Evolutionary conservation across 352 stramenopile genomes (phyloP), one percentile per base, ranked within the genome.

Genomic region (Phytophthora hybrid): DNA sequence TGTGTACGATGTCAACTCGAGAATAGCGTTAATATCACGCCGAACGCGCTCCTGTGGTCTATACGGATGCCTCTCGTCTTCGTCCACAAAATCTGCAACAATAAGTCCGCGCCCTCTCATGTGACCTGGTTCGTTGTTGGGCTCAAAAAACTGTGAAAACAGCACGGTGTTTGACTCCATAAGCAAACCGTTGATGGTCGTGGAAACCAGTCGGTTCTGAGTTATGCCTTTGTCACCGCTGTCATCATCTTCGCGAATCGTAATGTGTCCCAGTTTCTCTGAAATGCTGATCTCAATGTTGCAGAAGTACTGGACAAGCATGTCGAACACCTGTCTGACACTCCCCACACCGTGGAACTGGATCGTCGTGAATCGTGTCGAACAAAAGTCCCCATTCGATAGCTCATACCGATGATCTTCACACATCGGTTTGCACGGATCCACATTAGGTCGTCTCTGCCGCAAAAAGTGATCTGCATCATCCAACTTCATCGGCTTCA

Each of bases 261-360:
- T 81, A 61, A 83, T 76, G 41, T 79, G 63, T 14, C 77, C 77
- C 18, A 81, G 21, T 23, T 74, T 79, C 53, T 83, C 77, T 29
- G 76, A 83, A 21, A 84, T 78, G 34, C 64, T 84, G 59, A 84
- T 85, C 63, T 85, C 76, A 41, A 78, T 65, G 47, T 84, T 83
- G 23, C 72, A 76, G 60, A 83, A 64, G 46, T 77, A 80, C 52
- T 74, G 65, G 14, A 75, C 57, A 32, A 84, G 46, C 49, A 74
- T 74, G 57, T 83, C 79, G 31, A 80, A 85, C 49, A 83, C 79
- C 21, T 78, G 70, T 44, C 73, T 66, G 13, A 81, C 79, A 32
- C 63, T 76, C 11, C 23, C 41, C 39, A 79, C 55, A 26, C 69
- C 54, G 39, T 74, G 67, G n/a, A 85, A 82, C 51, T 81, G 64